Base-by-base conservation (phyloP, 2,329 filamentous ascomycete species). In the Nigrospora oryzae region DNA sequence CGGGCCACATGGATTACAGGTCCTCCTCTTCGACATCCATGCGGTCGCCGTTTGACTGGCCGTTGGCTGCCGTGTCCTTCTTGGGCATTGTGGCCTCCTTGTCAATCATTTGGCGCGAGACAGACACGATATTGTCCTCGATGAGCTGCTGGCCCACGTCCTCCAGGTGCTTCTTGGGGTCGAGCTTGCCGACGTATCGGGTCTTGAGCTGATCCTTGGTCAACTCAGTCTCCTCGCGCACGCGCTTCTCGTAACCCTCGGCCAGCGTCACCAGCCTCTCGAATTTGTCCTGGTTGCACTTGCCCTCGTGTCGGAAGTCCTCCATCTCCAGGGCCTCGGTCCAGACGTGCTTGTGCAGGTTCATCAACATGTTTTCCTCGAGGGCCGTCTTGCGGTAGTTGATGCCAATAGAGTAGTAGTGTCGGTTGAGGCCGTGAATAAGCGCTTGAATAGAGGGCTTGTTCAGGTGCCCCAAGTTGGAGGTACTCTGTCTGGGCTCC, bases 281-380 rank as follows among this genome's bases (percentile, higher is more conserved):
- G 66, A 98, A 77, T 51, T 84, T 80, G 45, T 95, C 90, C 63
- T 90, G 87, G 64, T 95, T 98, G 63, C 86, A 81, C 52, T 82
- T 74, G 45, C 83, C 88, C 63, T 97, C 91, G 46, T 80, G 72
- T 53, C 83, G 79, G 76, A 98, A 98, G 66, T 97, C 90, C 49
- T 91, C 87, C 89, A 98, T 97, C 63, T 95, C 82, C 53, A 98
- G 68, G 5, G 91, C 93, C 66, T 98, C 93, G 1, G 94, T 98
- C 93, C 93, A 98, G 38, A 96, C 90, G 56, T 97, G 93, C 76
- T 98, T 98, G 78, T 98, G 93, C 53, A 98, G 73, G 64, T 98
- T 98, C 94, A 98, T 98, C 59, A 98, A 69, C 93, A 98, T 98
- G 68, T 95, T 97, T 75, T 98, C 94, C 66, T 98, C 93, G 42